These are phyloP conservation scores for Cordyceps tenuipes DNA, from an alignment of 2,329 filamentous ascomycete genomes.

Conservation along the genomic window DNA sequence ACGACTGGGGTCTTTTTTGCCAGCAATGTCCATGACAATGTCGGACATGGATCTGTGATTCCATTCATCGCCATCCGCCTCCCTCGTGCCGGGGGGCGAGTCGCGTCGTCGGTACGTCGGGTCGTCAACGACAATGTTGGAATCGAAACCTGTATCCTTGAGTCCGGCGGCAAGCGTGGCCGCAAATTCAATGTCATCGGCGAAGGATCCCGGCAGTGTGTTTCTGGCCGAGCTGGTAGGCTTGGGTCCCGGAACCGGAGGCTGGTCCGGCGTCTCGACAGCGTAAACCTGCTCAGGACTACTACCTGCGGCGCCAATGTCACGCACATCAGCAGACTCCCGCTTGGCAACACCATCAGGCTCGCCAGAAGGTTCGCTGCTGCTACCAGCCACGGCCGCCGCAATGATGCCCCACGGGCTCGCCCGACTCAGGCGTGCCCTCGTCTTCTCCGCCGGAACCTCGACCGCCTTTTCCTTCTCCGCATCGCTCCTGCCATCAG, in stretches of 20 bases:
- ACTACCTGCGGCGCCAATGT: conserved; percentile 14
- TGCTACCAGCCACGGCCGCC: conserved; percentile 38
- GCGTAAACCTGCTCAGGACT: conserved; percentile 18
- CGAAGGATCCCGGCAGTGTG: conserved; percentile 58
- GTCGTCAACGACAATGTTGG: conserved; percentile 61
- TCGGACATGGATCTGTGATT: conserved; percentile 44
- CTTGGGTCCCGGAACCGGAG: conserved; percentile 50
- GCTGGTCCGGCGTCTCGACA: conserved; percentile 35
- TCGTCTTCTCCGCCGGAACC: conserved; percentile 22
- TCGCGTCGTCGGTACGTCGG: conserved; percentile 54
- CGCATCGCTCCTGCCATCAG: conserved; percentile 33
- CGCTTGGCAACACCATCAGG: conserved; percentile 18
- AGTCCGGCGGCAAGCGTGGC: conserved; percentile 62
- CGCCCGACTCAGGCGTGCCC: conserved; percentile 30
- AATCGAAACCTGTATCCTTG: conserved; percentile 61
- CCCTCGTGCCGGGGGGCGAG: conserved; percentile 54
- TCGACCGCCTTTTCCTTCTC: conserved; percentile 22
- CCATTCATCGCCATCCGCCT: conserved; percentile 29
- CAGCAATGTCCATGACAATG: conserved; percentile 34
- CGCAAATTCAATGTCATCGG: conserved; percentile 59
- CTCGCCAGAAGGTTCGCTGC: conserved; percentile 28
- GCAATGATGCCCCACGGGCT: conserved; percentile 46
- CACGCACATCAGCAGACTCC: conserved; percentile 15
- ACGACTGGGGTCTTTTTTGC: conserved; percentile 23
- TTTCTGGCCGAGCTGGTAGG: conserved; percentile 37